Conservation (phyloP, 495 filamentous ascomycete species). For the Penicillium pulvis region DNA sequence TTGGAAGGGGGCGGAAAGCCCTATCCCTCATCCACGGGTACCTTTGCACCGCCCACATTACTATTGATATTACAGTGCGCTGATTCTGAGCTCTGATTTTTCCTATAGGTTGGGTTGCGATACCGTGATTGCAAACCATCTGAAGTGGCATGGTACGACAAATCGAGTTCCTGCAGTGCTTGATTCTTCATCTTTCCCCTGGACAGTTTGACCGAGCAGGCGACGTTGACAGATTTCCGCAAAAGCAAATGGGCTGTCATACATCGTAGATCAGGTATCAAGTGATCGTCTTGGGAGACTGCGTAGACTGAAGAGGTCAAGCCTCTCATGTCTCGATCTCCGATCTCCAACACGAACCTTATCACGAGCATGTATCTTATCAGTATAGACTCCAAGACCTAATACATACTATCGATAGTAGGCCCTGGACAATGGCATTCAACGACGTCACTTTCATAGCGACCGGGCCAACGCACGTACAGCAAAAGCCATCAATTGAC, state of each 20-base stretch:
- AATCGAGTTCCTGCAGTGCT: neutral
- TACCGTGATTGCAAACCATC: neutral
- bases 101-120: conserved; percentile 1
- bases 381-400: neutral
- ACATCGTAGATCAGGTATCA: neutral
- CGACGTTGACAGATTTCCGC: neutral
- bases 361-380: conserved; percentile 2
- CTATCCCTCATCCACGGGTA: conserved; percentile 8
- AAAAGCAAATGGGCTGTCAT: neutral
- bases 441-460: neutral
- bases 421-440: conserved; percentile 8
- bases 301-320: too few relatives aligned
- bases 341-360: neutral
- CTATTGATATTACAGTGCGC: neutral
- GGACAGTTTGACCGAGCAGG: neutral
- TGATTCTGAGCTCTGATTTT: neutral
- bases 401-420: neutral
- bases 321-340: too few relatives aligned
- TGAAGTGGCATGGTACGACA: neutral
- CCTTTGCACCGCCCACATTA: conserved; percentile 11
- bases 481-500: conserved; percentile 4
- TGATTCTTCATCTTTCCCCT: neutral
- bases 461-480: conserved; percentile 8
- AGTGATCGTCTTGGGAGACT: too few relatives aligned
- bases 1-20: conserved; percentile 9